phyloP scores from a whole-genome alignment of 345 rosid genomes.

The Eucalyptus erythrocorys region DNA sequence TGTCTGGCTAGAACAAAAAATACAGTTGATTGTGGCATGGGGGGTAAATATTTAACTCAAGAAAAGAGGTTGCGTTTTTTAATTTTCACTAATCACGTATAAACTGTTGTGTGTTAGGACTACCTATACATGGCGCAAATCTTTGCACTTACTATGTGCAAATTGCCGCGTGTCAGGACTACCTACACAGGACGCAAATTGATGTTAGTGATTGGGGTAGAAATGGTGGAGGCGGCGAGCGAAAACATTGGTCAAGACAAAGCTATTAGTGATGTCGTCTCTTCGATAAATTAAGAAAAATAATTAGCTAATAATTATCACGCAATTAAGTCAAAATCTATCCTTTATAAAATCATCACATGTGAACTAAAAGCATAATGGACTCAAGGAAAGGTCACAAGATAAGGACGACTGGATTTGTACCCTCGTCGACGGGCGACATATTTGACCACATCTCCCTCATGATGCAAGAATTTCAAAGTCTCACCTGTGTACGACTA shows the following conservation, averaged over 20 bases:
- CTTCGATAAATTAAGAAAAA: background rate
- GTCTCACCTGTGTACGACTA: background rate
- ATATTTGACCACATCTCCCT: background rate
- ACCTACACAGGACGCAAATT: background rate
- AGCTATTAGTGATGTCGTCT: background rate
- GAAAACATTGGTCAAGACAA: background rate
- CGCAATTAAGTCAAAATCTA: background rate
- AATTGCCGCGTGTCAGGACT: accelerated
- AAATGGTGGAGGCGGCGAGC: background rate
- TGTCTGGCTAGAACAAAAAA: background rate
- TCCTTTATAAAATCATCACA: background rate
- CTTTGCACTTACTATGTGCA: accelerated
- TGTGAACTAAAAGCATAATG: background rate
- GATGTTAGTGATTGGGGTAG: background rate
- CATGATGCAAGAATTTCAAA: background rate
- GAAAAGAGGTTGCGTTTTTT: background rate
- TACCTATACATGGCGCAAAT: too few relatives aligned
- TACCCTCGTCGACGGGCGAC: background rate
- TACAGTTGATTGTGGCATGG: accelerated
- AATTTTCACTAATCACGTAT: background rate
- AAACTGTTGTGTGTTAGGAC: background rate
- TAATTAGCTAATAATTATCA: background rate
- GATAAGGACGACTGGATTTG: background rate
- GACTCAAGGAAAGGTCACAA: background rate
- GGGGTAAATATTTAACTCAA: background rate